Evolutionary conservation across 768 basidiomycete species (phyloP), one percentile per base, ranked within the genome.

Genomic region (Dacryopinax primogenitus): DNA sequence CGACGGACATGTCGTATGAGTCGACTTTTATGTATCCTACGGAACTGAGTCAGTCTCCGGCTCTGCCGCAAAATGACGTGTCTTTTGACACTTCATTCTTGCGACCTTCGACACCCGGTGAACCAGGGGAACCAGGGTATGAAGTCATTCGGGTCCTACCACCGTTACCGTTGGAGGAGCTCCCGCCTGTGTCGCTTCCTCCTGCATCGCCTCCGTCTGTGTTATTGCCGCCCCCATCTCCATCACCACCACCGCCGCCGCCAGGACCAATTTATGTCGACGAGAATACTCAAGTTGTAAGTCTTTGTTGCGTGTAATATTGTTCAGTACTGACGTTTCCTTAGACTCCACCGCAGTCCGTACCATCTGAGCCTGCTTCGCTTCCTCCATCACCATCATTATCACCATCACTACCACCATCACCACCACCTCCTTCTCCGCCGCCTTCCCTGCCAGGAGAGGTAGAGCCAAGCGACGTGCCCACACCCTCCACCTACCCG

Each of bases 81-180:
- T 89, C 87, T 0, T 86, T 84, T 65, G 89, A 90, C 65, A 88
- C 88, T 0, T 89, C 88, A 0, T 79, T 86, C 72, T 76, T 90
- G 71, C 77, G 86, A 4, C 51, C 51, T 13, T 58, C 51, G 51
- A 28, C 51, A 6, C 13, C 51, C 3, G 51, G 51, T 18, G 51
- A 58, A 30, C 51, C 51, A 13, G 51, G 51, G 9, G 51, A 58
- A 21, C 51, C 51, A 18, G 51, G 51, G 3, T 58, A 58, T 18
- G 51, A 58, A 18, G 51, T 58, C 26, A 58, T 58, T 30, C 3
- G 51, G 32, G 51, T 58, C 26, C 51, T 58, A 32, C 86, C 88
- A 81, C 71, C 18, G 70, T 72, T 9, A 51, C 69, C 1, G 64
- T 73, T n/a, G n/a, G 39, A 72, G 9, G 63, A 47, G 11, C 63